phyloP scores from a whole-genome alignment of 768 basidiomycete species.

The Hypholoma sublateritium region DNA sequence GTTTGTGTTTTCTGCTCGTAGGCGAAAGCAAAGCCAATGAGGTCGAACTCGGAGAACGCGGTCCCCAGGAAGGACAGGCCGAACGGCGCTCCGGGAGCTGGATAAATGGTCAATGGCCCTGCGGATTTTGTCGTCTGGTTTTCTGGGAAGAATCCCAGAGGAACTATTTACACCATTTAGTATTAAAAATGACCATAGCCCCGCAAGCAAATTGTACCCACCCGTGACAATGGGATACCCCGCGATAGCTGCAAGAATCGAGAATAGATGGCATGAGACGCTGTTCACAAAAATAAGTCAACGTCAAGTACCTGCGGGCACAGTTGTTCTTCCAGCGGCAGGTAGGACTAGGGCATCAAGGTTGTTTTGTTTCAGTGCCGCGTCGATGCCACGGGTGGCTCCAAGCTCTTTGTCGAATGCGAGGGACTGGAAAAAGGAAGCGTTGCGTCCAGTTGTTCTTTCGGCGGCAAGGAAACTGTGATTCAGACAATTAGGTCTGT shows the following conservation, averaged over 20 bases:
- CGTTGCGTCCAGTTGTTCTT: conserved; percentile 40
- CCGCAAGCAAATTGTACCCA: conserved; percentile 22
- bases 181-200: conserved; percentile 1
- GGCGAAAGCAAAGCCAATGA: conserved; percentile 60
- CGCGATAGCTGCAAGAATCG: conserved; percentile 42
- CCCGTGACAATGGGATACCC: conserved; percentile 70
- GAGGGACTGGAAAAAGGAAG: conserved; percentile 44
- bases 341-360: conserved; percentile 57
- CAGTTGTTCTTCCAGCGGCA: conserved; percentile 35
- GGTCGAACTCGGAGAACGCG: conserved; percentile 56
- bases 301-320: conserved; percentile 33
- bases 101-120: conserved; percentile 43
- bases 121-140: conserved; percentile 38
- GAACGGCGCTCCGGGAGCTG: conserved; percentile 58
- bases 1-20: conserved; percentile 66
- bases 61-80: conserved; percentile 64
- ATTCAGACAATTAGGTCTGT: neutral
- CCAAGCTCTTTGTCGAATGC: conserved; percentile 47
- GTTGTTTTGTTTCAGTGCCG: conserved; percentile 40
- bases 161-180: conserved; percentile 36
- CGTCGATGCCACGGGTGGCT: conserved; percentile 53
- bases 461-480: conserved; percentile 36
- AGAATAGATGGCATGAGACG: conserved; percentile 11
- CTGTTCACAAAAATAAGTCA: neutral
- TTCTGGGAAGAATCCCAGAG: conserved; percentile 58